Evolutionary conservation across 1,284 basidiomycete species (phyloP).

Genomic region (Leccinum solheimii): DNA sequence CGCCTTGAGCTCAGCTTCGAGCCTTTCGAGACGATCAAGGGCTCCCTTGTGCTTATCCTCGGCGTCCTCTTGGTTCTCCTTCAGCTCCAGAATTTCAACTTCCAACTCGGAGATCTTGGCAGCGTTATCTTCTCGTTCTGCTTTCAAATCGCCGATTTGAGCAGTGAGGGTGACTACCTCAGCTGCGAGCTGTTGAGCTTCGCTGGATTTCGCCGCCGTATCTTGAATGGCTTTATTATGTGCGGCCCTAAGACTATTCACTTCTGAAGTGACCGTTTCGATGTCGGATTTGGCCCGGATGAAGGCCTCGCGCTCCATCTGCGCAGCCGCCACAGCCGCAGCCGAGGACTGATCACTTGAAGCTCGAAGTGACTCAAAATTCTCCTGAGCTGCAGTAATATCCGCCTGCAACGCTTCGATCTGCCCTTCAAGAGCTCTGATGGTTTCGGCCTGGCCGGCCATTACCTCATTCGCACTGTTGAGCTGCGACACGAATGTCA

Average conservation of each 20-base stretch:
- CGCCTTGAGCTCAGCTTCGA: slow-evolving; percentile 54
- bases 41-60: slow-evolving; percentile 58
- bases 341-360: slow-evolving; percentile 46
- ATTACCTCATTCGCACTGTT: slow-evolving; percentile 45
- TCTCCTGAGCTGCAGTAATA: slow-evolving; percentile 50
- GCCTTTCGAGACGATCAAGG: slow-evolving; percentile 46
- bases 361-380: slow-evolving; percentile 51
- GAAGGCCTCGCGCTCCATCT: slow-evolving; percentile 62
- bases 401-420: slow-evolving; percentile 53
- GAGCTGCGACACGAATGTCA: slow-evolving; percentile 44
- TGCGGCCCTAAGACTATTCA: slow-evolving; percentile 48
- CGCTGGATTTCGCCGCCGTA: slow-evolving; percentile 44
- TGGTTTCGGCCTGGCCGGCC: slow-evolving; percentile 43
- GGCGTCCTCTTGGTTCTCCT: slow-evolving; percentile 64
- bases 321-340: slow-evolving; percentile 49
- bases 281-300: slow-evolving; percentile 65
- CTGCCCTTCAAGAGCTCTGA: slow-evolving; percentile 52
- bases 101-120: slow-evolving; percentile 78
- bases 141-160: slow-evolving; percentile 57
- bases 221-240: slow-evolving; percentile 52
- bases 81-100: slow-evolving; percentile 75
- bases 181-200: slow-evolving; percentile 47
- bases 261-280: slow-evolving; percentile 55
- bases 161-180: slow-evolving; percentile 47
- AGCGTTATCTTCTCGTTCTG: slow-evolving; percentile 73